Conservation (phyloP, 2,329 filamentous ascomycete species). For the Acarospora socialis region DNA sequence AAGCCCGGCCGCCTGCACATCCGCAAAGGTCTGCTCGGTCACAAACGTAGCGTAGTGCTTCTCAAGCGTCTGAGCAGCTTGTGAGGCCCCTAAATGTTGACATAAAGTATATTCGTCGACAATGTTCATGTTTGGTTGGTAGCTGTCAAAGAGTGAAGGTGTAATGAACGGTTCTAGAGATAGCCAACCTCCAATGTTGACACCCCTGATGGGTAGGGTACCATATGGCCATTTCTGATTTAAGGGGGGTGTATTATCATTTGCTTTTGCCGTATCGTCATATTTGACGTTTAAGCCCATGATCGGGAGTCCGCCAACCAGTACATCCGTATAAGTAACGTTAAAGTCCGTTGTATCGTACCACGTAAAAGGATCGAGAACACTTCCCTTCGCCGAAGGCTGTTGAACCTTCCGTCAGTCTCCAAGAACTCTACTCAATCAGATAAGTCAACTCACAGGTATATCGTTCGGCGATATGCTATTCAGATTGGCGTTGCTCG, state of each 20-base stretch:
- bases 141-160: conserved; percentile 70
- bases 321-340: conserved; percentile 75
- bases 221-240: conserved; percentile 67
- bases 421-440: conserved; percentile 6
- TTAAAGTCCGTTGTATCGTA: conserved; percentile 85
- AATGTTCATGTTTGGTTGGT: conserved; percentile 45
- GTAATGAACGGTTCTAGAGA: conserved; percentile 91
- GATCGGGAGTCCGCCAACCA: conserved; percentile 71
- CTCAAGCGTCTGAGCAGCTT: conserved; percentile 57
- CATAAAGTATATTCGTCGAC: conserved; percentile 82
- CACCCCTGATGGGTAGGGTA: conserved; percentile 66
- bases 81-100: conserved; percentile 50
- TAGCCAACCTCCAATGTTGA: conserved; percentile 91
- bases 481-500: conserved; percentile 34
- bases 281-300: conserved; percentile 79
- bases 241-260: conserved; percentile 65
- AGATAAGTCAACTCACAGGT: conserved; percentile 31
- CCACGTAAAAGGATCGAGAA: conserved; percentile 85
- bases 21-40: conserved; percentile 65
- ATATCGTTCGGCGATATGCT: conserved; percentile 42
- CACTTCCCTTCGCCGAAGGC: conserved; percentile 53
- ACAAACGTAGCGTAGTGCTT: conserved; percentile 85
- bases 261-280: conserved; percentile 70
- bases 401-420: conserved; percentile 13
- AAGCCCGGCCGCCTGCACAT: conserved; percentile 75